phyloP scores from a whole-genome alignment of 1,284 basidiomycete species.

The Grifola frondosa region DNA sequence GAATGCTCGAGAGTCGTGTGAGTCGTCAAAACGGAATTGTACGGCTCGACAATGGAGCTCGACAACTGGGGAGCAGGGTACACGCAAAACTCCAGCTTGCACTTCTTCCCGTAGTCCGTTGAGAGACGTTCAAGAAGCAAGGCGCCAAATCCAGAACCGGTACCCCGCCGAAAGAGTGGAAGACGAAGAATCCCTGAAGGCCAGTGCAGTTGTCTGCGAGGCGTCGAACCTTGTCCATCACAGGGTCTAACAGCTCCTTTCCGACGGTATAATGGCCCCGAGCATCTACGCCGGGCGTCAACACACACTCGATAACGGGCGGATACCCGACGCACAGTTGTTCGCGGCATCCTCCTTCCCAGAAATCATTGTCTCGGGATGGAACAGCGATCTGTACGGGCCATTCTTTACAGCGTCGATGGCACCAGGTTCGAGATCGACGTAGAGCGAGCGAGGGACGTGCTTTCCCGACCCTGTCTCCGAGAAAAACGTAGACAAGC shows the following conservation, averaged over 20 bases:
- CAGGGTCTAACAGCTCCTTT: constrained; percentile 90
- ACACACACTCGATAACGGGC: constrained; percentile 5
- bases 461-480: constrained; percentile 93
- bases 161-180: constrained; percentile 99
- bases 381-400: constrained; percentile 93
- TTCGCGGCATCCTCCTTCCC: constrained; percentile 99
- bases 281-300: constrained; percentile 63
- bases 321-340: constrained; percentile 72
- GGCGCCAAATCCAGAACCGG: constrained; percentile 98
- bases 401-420: constrained; percentile 97
- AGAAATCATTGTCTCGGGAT: constrained; percentile 98
- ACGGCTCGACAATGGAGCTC: constrained; percentile 97
- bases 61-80: constrained; percentile 95
- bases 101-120: constrained; percentile 98
- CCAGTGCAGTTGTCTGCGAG: constrained; percentile 98
- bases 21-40: constrained; percentile 98
- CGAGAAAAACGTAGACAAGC: constrained; percentile 96
- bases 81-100: constrained; percentile 98
- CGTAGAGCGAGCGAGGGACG: constrained; percentile 96
- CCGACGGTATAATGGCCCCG: constrained; percentile 98
- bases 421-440: constrained; percentile 94
- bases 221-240: constrained; percentile 95
- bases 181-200: constrained; percentile 99
- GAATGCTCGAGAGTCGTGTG: constrained; percentile 99
- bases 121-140: constrained; percentile 95